Percentiles rank a stretch among this genome's conserved stretches.
Evolutionary conservation across 2,329 filamentous ascomycete species (phyloP).

Genomic region (Bipolaris zeicola): DNA sequence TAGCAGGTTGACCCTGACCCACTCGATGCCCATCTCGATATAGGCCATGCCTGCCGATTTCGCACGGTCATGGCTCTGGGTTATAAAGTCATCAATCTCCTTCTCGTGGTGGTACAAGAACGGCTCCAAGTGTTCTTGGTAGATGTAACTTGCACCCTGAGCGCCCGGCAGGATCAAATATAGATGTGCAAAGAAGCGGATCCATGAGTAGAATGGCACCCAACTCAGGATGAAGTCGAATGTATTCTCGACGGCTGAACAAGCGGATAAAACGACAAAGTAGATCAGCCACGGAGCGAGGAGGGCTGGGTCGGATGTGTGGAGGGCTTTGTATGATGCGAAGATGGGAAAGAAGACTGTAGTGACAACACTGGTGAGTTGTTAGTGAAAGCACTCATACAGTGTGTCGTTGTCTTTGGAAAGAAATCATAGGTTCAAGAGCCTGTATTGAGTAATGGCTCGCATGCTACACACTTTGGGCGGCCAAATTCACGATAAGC

Average conservation of each 20-base stretch:
- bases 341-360: slow-evolving; percentile 95
- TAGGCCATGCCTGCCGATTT: slow-evolving; percentile 74
- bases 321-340: slow-evolving; percentile 96
- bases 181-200: slow-evolving; percentile 83
- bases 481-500: slow-evolving; percentile 13
- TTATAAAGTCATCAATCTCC: slow-evolving; percentile 90
- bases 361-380: slow-evolving; percentile 52
- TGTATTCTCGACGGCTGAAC: slow-evolving; percentile 83
- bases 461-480: slow-evolving; percentile 13
- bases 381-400: slow-evolving; percentile 20
- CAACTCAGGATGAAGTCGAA: slow-evolving; percentile 84
- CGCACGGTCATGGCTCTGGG: slow-evolving; percentile 76
- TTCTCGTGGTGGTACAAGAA: slow-evolving; percentile 86
- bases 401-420: background rate
- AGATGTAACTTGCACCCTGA: slow-evolving; percentile 87
- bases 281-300: slow-evolving; percentile 99
- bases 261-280: slow-evolving; percentile 89
- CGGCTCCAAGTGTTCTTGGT: slow-evolving; percentile 83
- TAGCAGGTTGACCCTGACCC: slow-evolving; percentile 76
- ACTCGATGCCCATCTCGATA: slow-evolving; percentile 54
- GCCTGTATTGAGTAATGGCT: slow-evolving; percentile 10
- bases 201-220: slow-evolving; percentile 93
- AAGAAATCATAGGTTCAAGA: background rate
- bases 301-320: slow-evolving; percentile 85
- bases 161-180: slow-evolving; percentile 97